Evolutionary conservation across 2,329 filamentous ascomycete genomes (phyloP), one percentile per base, ranked within the genome.

Genomic region (Xylariaceae sp.): DNA sequence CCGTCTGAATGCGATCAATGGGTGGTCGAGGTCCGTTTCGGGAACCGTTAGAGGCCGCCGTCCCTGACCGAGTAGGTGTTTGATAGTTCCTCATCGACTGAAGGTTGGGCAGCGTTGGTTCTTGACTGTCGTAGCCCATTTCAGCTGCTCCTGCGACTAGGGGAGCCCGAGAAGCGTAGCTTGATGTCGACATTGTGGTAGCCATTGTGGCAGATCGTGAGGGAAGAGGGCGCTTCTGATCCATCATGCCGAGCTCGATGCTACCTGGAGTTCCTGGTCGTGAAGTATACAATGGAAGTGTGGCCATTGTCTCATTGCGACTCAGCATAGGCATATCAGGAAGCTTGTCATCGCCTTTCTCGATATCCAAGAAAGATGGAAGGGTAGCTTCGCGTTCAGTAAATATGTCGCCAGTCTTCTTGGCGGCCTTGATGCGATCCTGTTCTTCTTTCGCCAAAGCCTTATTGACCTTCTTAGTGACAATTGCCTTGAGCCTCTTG

Each of bases 401-500:
- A 1, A 70, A 67, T 18, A 71, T 63, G 44, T 79, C 80, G 45
- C 81, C 78, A 39, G 75, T 76, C 62, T 78, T 80, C 59, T 75
- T 76, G 3, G 77, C 77, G 15, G 70, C 72, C 61, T 74, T 80
- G 19, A 71, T 70, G 58, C 77, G 75, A 60, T 77, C 81, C 53
- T 75, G 76, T 65, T 87, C 84, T 46, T 94, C 87, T 60, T 90
- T 90, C 45, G 85, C 87, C 22, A 97, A 72, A 0, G 90, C 92
- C 67, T 90, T 91, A 70, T 94, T 90, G 61, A 96, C 88, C 71
- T 94, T 96, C 61, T 76, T 80, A 47, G 84, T 83, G 4, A 97
- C 91, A 57, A 97, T 94, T 58, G 83, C 83, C 63, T 87, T 87
- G 58, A 99, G 77, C 58, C 90, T 79, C 61, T 82, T 85, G 70